Evolutionary conservation across 1,284 basidiomycete genomes (phyloP).

Genomic region (Singerocomus rubriflavus): DNA sequence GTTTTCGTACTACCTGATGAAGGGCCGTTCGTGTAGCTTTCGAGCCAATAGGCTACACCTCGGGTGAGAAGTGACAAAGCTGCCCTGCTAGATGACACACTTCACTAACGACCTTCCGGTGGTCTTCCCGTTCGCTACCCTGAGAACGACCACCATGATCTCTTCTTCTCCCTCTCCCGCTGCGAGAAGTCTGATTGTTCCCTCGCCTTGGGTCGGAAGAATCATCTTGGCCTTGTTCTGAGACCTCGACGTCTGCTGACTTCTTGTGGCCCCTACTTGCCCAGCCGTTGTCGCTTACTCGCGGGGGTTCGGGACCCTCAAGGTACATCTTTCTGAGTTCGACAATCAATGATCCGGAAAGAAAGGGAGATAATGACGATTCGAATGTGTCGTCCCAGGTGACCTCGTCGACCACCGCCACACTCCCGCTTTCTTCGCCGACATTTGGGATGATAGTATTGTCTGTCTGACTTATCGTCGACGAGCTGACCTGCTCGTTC

Average conservation of each 20-base stretch:
- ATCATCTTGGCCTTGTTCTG: conserved; percentile 22
- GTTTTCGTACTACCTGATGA: conserved; percentile 77
- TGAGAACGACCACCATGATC: conserved; percentile 39
- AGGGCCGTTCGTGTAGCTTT: conserved; percentile 82
- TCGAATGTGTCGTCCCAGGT: conserved; percentile 66
- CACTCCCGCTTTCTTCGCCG: conserved; percentile 7
- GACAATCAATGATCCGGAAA: conserved; percentile 59
- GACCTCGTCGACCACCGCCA: conserved; percentile 32
- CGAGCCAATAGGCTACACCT: conserved; percentile 68
- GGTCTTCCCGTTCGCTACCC: conserved; percentile 50
- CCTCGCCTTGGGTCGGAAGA: conserved; percentile 36
- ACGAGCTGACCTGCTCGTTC: conserved; percentile 3
- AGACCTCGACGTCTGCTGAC: conserved; percentile 28
- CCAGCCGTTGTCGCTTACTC: conserved; percentile 69
- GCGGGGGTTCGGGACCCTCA: conserved; percentile 71
- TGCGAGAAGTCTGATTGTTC: conserved; percentile 42
- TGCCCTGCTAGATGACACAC: conserved; percentile 44
- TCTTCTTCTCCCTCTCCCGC: conserved; percentile 44
- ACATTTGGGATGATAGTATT: neutral
- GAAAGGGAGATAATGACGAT: conserved; percentile 53
- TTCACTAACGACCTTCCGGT: conserved; percentile 74
- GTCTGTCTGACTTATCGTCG: conserved; percentile 6
- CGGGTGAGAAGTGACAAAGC: conserved; percentile 19
- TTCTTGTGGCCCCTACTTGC: conserved; percentile 43
- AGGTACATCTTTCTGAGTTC: conserved; percentile 70